Conservation (phyloP, 192 early-diverging fungal genomes). For the Coemansia sp. region DNA sequence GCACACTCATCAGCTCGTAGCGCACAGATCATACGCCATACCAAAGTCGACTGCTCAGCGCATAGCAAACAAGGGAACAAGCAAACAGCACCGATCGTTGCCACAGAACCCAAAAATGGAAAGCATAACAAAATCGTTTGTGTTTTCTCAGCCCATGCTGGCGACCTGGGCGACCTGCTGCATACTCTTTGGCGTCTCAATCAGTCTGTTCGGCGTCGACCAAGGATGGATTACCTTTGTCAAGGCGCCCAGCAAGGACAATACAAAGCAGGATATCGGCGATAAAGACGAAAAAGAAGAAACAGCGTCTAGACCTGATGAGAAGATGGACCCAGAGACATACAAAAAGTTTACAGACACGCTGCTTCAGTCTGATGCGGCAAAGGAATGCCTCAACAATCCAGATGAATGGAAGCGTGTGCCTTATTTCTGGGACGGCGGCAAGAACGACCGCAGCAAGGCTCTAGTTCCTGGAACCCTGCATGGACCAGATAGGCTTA, state of each 20-base stretch:
- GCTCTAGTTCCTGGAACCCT: constrained; percentile 38
- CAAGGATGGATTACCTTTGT: constrained; percentile 48
- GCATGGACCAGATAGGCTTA: constrained; percentile 30
- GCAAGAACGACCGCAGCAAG: neutral
- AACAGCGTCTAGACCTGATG: neutral
- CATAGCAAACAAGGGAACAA: neutral
- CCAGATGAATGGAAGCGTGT: constrained; percentile 52
- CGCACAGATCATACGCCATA: constrained; percentile 42
- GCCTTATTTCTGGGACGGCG: constrained; percentile 44
- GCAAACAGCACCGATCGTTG: constrained; percentile 7
- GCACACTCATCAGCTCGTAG: neutral
- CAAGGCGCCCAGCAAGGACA: neutral
- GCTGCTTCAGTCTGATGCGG: constrained; percentile 28
- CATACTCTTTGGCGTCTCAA: constrained; percentile 42
- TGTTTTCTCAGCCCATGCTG: constrained; percentile 50
- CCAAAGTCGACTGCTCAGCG: constrained; percentile 33
- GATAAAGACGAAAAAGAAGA: neutral
- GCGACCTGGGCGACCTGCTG: constrained; percentile 52
- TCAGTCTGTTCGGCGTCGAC: constrained; percentile 33
- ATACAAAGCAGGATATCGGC: neutral
- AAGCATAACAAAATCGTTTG: constrained; percentile 8
- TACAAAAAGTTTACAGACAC: constrained; percentile 12
- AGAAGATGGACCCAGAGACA: neutral
- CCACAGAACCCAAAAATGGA: neutral
- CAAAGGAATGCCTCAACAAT: constrained; percentile 36